Conservation (phyloP, 1,139 yeast genomes). For the Blastobotrys illinoisensis region DNA sequence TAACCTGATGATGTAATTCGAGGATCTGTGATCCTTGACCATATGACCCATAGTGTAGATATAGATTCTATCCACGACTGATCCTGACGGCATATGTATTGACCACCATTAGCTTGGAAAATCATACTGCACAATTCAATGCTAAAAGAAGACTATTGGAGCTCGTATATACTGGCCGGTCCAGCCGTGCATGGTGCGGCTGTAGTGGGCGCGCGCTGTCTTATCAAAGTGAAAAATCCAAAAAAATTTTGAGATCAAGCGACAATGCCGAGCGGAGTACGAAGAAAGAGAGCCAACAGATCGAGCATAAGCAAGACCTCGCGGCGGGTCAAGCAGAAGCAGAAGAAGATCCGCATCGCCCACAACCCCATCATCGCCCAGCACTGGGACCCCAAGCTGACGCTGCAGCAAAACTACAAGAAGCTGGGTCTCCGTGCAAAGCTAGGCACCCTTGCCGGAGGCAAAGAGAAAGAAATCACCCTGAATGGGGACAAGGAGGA, state of each 20-base stretch:
- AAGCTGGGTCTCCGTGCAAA: conserved; percentile 67
- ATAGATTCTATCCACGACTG: neutral
- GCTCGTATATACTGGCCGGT: too few species aligned
- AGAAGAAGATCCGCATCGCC: conserved; percentile 55
- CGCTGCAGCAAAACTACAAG: conserved; percentile 72
- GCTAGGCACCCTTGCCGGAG: conserved; percentile 51
- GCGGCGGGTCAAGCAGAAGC: conserved; percentile 62
- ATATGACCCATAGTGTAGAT: neutral
- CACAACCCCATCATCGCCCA: conserved; percentile 80
- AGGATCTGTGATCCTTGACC: neutral
- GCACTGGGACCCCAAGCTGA: conserved; percentile 81
- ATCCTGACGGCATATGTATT: too few species aligned
- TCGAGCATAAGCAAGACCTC: conserved; percentile 65
- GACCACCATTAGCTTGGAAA: too few species aligned
- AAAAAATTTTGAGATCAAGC: neutral
- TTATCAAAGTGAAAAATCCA: neutral
- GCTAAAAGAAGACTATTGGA: too few species aligned
- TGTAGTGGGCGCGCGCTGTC: neutral
- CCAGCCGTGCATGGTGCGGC: neutral
- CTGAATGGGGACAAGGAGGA: conserved; percentile 33
- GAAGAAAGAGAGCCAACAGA: conserved; percentile 80
- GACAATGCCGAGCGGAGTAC: conserved; percentile 42
- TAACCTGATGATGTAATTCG: conserved; percentile 28
- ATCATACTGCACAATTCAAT: too few species aligned
- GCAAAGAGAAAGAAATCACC: conserved; percentile 34